Conservation (phyloP, 148 eudicot genomes). For the Beta vulgaris region DNA sequence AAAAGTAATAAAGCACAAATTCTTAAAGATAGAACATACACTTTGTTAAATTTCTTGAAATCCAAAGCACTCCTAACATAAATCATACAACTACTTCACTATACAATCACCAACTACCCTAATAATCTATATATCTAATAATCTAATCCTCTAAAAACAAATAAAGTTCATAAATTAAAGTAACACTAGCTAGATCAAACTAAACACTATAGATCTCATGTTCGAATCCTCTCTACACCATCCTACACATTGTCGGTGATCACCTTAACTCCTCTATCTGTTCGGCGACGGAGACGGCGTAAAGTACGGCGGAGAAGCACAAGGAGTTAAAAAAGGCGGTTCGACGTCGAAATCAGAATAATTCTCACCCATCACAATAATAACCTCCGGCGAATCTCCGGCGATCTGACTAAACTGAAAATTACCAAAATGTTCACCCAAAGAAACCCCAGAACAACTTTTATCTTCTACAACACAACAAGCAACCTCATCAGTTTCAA, state of each 20-base stretch:
- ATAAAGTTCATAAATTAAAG: not conserved
- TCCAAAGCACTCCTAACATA: not conserved
- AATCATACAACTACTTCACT: conserved; percentile 4
- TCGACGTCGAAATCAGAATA: conserved; percentile 19
- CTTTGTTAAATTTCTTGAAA: not conserved
- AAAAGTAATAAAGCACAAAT: no score
- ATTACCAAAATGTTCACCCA: conserved; percentile 1
- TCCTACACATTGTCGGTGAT: not conserved
- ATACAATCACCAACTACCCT: not conserved
- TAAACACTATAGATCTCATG: not conserved
- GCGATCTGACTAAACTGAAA: not conserved
- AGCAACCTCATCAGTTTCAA: conserved; percentile 10
- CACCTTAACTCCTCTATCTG: not conserved
- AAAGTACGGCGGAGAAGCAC: conserved; percentile 24
- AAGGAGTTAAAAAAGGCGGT: conserved; percentile 30
- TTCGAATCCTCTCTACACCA: not conserved
- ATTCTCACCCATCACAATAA: conserved; percentile 2
- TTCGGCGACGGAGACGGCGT: conserved; percentile 29
- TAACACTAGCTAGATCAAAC: not conserved
- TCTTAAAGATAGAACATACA: not conserved
- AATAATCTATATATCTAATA: not conserved
- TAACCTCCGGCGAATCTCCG: conserved; percentile 1
- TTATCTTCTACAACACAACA: not conserved
- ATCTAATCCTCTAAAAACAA: not conserved
- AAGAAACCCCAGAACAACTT: not conserved